Conservation (phyloP, 2,329 filamentous ascomycete species). For the Dissoconium aciculare region DNA sequence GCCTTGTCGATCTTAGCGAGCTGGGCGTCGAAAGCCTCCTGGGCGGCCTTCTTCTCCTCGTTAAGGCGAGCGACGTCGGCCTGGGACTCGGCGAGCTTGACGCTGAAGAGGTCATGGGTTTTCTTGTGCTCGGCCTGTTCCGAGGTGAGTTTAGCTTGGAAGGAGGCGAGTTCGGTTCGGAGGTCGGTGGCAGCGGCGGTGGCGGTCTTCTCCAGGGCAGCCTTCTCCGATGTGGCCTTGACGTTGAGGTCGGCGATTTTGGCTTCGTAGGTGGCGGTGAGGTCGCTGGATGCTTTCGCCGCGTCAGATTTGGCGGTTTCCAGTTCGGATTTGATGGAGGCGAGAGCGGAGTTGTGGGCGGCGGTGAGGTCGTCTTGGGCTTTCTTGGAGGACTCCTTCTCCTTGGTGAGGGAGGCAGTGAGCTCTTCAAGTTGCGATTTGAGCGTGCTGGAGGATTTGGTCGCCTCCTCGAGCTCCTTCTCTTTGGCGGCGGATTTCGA, state of each 20-base stretch:
- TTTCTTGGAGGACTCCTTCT: not conserved
- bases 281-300: not conserved
- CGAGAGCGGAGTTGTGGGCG: not conserved
- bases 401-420: not conserved
- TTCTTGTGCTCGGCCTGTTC: not conserved
- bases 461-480: not conserved
- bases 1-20: slow-evolving; percentile 1
- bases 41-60: not conserved
- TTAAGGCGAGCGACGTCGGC: slow-evolving; percentile 1
- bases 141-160: not conserved
- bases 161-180: not conserved
- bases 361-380: not conserved
- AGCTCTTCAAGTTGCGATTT: not conserved
- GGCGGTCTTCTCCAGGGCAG: not conserved
- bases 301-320: not conserved
- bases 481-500: not conserved
- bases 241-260: not conserved
- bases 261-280: not conserved
- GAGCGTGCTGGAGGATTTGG: not conserved
- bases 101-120: not conserved
- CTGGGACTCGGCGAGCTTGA: slow-evolving; percentile 1
- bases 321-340: not conserved
- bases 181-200: not conserved
- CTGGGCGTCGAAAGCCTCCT: not conserved
- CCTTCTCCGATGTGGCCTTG: not conserved